Base-by-base conservation (phyloP, 306 rosid genomes). In the Quercus rubra region DNA sequence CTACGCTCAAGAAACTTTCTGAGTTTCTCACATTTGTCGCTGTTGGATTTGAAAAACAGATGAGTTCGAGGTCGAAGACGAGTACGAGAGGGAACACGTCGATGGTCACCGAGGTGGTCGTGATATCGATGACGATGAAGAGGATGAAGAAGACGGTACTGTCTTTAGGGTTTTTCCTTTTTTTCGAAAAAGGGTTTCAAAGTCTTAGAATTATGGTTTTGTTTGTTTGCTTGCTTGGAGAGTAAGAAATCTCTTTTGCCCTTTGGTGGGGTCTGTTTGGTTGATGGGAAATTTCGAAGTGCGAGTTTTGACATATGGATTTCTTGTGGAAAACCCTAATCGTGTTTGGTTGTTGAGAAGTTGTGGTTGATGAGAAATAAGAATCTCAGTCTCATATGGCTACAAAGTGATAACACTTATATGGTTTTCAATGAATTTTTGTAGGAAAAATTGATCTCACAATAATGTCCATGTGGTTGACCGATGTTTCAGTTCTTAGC, bases 91-190 rank as follows among this genome's bases (percentile, higher is more conserved):
- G 76, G 97, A 84, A 59, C 94, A 85, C 19, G 74, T 52, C 17
- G 92, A 86, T 25, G 94, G 90, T 38, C 46, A 41, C 12, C 46
- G 46, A 7, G 92, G 85, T 3, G 88, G 67, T 38, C 90, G 84
- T 12, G 88, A 76, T 25, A 59, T 49, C 57, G 87, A 78, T 9
- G 93, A 88, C 1, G 95, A 92, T 0, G 98, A 94, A 0, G 96
- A 93, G 74, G 94, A 91, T 1, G 97, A 94, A 56, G 99, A 95
- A 23, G 97, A 92, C 3, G 98, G 98, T 94, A 88, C 20, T 88
- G 1, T 14, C 67, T 70, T 76, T 67, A 51, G 18, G 31, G 74
- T 66, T 6, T 1, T 11, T 18, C 15, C 70, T 74, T 41, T 54
- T 64, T 59, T 55, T n/a, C 14, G 17, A 10, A 18, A 23, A 15